Conservation (phyloP, 139 green algal genomes). For the Ettlia oleoabundans region DNA sequence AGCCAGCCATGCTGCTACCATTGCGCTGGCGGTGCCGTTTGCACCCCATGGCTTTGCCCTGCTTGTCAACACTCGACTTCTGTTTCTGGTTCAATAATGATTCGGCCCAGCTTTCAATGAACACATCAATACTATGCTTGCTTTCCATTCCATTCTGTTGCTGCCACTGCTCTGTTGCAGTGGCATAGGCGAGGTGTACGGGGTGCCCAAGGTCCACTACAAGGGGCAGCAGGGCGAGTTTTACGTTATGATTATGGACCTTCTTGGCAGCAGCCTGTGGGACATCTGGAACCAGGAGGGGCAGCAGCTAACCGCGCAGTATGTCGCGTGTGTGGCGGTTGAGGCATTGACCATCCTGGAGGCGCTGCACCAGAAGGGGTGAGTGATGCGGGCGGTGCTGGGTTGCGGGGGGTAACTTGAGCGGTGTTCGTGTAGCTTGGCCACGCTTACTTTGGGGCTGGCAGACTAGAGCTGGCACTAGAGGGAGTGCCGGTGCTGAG, state of each 20-base stretch:
- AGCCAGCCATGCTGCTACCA: too few relatives aligned
- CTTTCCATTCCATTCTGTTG: not conserved
- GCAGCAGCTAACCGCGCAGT: slow-evolving; percentile 90
- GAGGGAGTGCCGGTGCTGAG: too few relatives aligned
- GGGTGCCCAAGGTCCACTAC: slow-evolving; percentile 95
- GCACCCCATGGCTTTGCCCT: not conserved
- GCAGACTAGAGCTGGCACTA: too few relatives aligned
- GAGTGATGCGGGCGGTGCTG: not conserved
- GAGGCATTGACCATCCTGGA: slow-evolving; percentile 96
- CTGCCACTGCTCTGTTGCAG: slow-evolving; percentile 37
- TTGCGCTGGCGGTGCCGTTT: not conserved
- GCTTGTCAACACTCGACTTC: too few relatives aligned
- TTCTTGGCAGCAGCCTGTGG: slow-evolving; percentile 95
- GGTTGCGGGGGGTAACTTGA: not conserved
- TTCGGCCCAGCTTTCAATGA: too few relatives aligned
- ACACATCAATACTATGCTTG: too few relatives aligned
- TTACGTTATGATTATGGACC: slow-evolving; percentile 88
- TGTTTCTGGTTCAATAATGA: too few relatives aligned
- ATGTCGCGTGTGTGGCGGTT: slow-evolving; percentile 96
- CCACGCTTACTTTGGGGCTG: too few relatives aligned
- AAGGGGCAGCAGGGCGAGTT: slow-evolving; percentile 96
- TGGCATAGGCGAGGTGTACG: slow-evolving; percentile 74
- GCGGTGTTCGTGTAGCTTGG: too few relatives aligned
- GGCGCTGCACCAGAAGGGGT: slow-evolving; percentile 93
- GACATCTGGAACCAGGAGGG: slow-evolving; percentile 92